Conservation (phyloP, 2,329 filamentous ascomycete genomes). For the Atkinsonella texensis region DNA sequence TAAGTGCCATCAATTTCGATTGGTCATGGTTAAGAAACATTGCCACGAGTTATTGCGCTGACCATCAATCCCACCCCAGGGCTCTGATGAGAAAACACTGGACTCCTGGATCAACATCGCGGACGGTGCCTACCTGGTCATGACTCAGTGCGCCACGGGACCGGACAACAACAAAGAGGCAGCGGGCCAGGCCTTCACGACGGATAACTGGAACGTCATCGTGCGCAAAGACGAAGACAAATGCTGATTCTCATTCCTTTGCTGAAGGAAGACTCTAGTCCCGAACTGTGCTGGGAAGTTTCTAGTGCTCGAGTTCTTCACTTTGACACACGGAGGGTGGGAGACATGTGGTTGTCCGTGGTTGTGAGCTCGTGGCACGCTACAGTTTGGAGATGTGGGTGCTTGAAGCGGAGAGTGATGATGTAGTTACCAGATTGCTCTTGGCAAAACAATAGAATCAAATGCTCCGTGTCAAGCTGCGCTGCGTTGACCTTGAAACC, state of each 20-base stretch:
- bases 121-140: neutral
- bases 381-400: no score
- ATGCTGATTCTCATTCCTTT: neutral
- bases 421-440: no score
- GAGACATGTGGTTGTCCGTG: no score
- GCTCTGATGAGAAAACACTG: neutral
- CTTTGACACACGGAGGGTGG: no score
- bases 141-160: neutral
- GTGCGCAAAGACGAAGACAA: neutral
- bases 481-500: no score
- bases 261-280: neutral
- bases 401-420: no score
- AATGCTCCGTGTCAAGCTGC: no score
- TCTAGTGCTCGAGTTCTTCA: no score
- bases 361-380: no score
- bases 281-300: no score
- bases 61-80: neutral
- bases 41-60: no score
- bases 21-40: neutral
- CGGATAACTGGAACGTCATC: neutral
- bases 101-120: neutral
- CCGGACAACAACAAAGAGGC: neutral
- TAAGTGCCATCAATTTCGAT: neutral
- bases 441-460: no score
- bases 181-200: neutral